Evolutionary conservation across 106 monocot species (phyloP).

Genomic region (Allium cepa): DNA sequence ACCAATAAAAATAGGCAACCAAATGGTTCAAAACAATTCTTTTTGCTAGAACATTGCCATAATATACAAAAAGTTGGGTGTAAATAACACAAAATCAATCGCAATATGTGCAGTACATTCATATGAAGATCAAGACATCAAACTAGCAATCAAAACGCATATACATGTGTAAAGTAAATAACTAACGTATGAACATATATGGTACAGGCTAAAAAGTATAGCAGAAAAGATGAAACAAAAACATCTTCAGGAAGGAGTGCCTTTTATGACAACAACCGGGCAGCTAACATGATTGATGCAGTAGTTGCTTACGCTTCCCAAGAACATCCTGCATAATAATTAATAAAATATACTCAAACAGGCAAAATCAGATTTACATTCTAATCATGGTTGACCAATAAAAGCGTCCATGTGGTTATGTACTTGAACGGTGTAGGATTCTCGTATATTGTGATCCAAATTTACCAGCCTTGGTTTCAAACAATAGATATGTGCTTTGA

Average conservation of each 20-base stretch:
- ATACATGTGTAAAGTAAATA: neutral
- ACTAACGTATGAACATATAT: neutral
- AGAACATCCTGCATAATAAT: constrained; percentile 58
- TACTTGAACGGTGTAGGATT: neutral
- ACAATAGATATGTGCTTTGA: neutral
- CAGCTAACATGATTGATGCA: constrained; percentile 77
- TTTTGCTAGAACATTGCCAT: too few relatives aligned
- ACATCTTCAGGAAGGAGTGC: constrained; percentile 6
- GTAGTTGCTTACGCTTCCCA: constrained; percentile 90
- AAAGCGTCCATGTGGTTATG: too few relatives aligned
- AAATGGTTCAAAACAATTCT: too few relatives aligned
- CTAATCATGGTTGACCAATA: neutral
- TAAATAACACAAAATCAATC: too few relatives aligned
- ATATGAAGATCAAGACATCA: neutral
- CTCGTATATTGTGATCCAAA: neutral
- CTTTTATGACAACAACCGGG: constrained; percentile 81
- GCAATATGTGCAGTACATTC: too few relatives aligned
- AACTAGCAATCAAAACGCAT: neutral
- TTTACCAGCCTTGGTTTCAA: neutral
- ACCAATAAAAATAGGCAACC: too few relatives aligned
- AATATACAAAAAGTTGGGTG: too few relatives aligned
- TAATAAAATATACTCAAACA: neutral
- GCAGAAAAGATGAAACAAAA: constrained; percentile 3
- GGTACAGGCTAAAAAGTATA: neutral
- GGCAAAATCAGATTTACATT: neutral